These are phyloP conservation scores for Sporisorium scitamineum DNA, from an alignment of 1,284 basidiomycete species.

Conservation along the genomic window DNA sequence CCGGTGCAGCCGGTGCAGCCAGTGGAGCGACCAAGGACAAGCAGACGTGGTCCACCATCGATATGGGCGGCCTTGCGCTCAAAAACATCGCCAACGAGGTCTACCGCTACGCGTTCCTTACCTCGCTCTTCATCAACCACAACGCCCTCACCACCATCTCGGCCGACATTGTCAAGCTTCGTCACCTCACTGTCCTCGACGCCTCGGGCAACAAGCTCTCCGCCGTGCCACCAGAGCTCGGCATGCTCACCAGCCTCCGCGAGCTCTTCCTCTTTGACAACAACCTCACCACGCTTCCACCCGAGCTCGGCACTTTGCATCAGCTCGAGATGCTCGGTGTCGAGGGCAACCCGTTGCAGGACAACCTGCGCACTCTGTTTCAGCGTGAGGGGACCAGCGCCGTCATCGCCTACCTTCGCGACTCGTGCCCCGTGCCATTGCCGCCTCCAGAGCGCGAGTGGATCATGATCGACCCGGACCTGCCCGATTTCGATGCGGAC, in stretches of 20 bases:
- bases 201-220: conserved; percentile 88
- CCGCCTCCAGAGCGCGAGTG: conserved; percentile 87
- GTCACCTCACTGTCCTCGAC: conserved; percentile 89
- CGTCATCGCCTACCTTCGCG: conserved; percentile 87
- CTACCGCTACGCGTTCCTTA: conserved; percentile 92
- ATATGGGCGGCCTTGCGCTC: conserved; percentile 94
- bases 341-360: conserved; percentile 93
- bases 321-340: conserved; percentile 93
- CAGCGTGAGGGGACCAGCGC: conserved; percentile 93
- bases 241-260: conserved; percentile 88
- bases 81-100: conserved; percentile 87
- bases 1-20: neutral
- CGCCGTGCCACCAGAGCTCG: conserved; percentile 86
- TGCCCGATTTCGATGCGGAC: conserved; percentile 72
- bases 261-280: conserved; percentile 98
- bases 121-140: conserved; percentile 96
- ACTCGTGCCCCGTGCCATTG: conserved; percentile 83
- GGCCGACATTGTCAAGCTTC: conserved; percentile 84
- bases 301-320: conserved; percentile 89
- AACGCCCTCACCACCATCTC: conserved; percentile 86
- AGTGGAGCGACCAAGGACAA: conserved; percentile 27
- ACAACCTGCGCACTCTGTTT: conserved; percentile 80
- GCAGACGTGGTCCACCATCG: conserved; percentile 83
- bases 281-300: conserved; percentile 83
- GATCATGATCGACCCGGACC: conserved; percentile 79